Conservation (phyloP, 169 alveolate genomes). For the Plasmodium coatneyi region DNA sequence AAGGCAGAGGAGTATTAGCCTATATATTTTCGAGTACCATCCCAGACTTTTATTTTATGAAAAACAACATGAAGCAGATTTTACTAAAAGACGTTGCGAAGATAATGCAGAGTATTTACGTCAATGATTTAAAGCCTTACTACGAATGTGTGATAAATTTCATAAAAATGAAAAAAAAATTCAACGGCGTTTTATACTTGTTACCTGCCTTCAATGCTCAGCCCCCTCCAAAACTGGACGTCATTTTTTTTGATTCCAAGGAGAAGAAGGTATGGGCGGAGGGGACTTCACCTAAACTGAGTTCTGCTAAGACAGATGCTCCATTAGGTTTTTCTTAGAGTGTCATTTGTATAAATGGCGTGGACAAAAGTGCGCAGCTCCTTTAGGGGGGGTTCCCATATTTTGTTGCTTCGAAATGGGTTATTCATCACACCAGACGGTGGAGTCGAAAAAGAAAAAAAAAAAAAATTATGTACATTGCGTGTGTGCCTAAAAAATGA, state of each 20-base stretch:
- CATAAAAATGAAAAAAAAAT: conserved; percentile 71
- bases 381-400: background rate
- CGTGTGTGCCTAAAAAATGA: too few species aligned
- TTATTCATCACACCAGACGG: too few species aligned
- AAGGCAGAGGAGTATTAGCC: conserved; percentile 60
- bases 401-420: background rate
- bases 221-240: conserved; percentile 81
- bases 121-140: conserved; percentile 80
- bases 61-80: conserved; percentile 71
- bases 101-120: conserved; percentile 79
- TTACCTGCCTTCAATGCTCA: conserved; percentile 79
- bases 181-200: conserved; percentile 79
- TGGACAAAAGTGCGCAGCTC: background rate
- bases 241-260: conserved; percentile 69
- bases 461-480: too few species aligned
- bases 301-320: background rate
- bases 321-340: too few species aligned
- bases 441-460: too few species aligned
- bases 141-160: conserved; percentile 80
- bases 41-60: conserved; percentile 78
- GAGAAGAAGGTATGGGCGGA: conserved; percentile 40
- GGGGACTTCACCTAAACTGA: background rate
- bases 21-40: conserved; percentile 74
- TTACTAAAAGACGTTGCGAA: conserved; percentile 74
- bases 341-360: background rate